A percentile compares a stretch with the other conserved stretches of the same genome.
phyloP scores from a whole-genome alignment of 1,139 yeast species.

The Pichia sp. region DNA sequence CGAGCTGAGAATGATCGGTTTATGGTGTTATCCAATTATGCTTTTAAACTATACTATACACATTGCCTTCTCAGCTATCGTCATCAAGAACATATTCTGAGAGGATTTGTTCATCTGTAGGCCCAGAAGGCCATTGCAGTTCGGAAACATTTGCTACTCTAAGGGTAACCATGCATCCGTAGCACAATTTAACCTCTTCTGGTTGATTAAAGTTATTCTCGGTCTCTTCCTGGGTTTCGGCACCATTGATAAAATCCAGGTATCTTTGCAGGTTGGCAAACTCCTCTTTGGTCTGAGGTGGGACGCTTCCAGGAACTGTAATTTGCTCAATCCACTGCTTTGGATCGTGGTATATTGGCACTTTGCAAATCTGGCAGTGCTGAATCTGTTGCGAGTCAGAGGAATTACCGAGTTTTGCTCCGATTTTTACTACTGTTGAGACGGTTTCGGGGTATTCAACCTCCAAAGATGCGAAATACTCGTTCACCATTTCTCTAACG shows the following conservation, averaged over 20 bases:
- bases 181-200: constrained; percentile 44
- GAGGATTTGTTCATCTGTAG: constrained; percentile 36
- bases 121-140: constrained; percentile 50
- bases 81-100: constrained; percentile 44
- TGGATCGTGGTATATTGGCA: constrained; percentile 51
- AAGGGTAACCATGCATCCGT: constrained; percentile 62
- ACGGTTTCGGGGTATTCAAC: constrained; percentile 85
- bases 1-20: too few relatives aligned
- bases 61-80: constrained; percentile 22
- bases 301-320: constrained; percentile 60
- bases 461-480: constrained; percentile 72
- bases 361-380: constrained; percentile 51
- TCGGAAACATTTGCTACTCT: constrained; percentile 31
- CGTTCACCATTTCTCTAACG: constrained; percentile 69
- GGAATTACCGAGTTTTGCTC: constrained; percentile 65
- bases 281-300: constrained; percentile 48
- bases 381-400: not conserved
- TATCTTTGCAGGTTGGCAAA: constrained; percentile 31
- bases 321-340: constrained; percentile 67
- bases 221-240: constrained; percentile 22
- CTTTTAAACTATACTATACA: not conserved
- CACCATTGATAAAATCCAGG: constrained; percentile 15
- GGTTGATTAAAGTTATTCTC: not conserved
- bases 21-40: too few relatives aligned
- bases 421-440: constrained; percentile 89